Base-by-base conservation (phyloP, 345 rosid genomes). In the Eucalyptus tenuipes region DNA sequence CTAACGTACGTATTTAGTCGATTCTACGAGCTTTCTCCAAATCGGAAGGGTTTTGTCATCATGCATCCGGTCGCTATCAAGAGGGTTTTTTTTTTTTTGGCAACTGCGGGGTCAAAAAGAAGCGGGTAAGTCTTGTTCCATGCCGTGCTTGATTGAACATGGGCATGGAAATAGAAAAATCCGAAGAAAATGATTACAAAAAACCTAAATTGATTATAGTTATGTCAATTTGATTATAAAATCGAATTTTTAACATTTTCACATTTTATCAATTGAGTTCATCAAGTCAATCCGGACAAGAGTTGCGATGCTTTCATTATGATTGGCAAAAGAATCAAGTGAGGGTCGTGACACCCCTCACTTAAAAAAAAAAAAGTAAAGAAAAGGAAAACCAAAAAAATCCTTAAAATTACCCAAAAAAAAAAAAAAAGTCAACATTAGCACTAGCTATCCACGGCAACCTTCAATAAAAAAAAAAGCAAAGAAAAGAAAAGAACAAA, bases 211-310 rank as follows among this genome's bases (percentile, higher is more conserved):
- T 12, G 29, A 6, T 61, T 61, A 61, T 5, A 29, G 3, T 25
- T 29, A 25, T 13, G 0, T 61, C 10, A 1, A 61, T 61, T 61
- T 6, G 2, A 13, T 29, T 29, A 3, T 3, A 29, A 29, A 0
- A 61, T 61, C 0, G 0, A 55, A 6, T 55, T 55, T 0, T 2
- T 4, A 24, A 24, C 0, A 61, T 61, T 2, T 29, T 61, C 3
- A 13, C 0, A 0, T 13, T 13, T 27, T 7, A 7, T 29, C 1
- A 29, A 13, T 61, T 61, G 1, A 61, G 1, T 61, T 1, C 0
- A 61, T 29, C 2, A 5, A 7, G 3, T 5, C 2, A 61, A 29
- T 61, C 0, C 2, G 0, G 4, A 27, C 0, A 0, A 55, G 27
- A 8, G 59, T 53, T 2, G 2, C 1, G 5, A 53, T 52, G 4